Base-by-base conservation (phyloP, 2,329 filamentous ascomycete genomes). In the Diplocarpon rosae region DNA sequence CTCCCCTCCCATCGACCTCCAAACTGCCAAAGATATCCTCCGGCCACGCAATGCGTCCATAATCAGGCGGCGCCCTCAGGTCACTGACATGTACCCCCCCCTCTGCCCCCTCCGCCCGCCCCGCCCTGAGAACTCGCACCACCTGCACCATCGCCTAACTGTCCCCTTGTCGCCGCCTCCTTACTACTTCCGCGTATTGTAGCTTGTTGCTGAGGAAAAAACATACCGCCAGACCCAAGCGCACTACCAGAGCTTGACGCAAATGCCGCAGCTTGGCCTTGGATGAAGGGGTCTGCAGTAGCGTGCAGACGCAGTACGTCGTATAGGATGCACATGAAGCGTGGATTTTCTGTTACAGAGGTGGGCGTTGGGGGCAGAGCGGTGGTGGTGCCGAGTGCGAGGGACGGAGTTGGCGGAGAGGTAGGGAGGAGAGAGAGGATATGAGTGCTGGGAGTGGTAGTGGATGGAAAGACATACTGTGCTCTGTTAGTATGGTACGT, bases 21-120 rank as follows among this genome's bases (percentile, higher is more conserved):
- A 83, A 69, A 51, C 78, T 83, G 31, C 79, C 80, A 43, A 84
- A 65, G 31, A 84, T 84, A 56, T 84, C 79, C 55, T 83, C 79
- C 1, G 79, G 78, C 69, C 75, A 82, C 2, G 79, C 77, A 57
- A 83, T 83, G 42, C 80, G 64, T 13, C 79, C 79, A 66, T 71
- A 83, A 54, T 81, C 78, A 0, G 77, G 78, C 2, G 78, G 76
- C 41, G 80, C 80, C 42, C 80, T 66, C 42, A 66, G 56, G 57
- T 84, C 80, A 44, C 76, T 80, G 5, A 84, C 66, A 61, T 84
- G 80, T 14, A 83, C 69, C 63, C 75, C 80, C 78, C 16, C 78
- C 76, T 16, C 71, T 65, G 1, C 76, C 76, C 1, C 65, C 75
- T 9, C 76, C 75, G 1, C 76, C 76, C 1, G 73, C 71, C 15